Evolutionary conservation across 176 grass and related monocot genomes (phyloP), one percentile per base, ranked within the genome.

Genomic region (Tuctoria greenei): DNA sequence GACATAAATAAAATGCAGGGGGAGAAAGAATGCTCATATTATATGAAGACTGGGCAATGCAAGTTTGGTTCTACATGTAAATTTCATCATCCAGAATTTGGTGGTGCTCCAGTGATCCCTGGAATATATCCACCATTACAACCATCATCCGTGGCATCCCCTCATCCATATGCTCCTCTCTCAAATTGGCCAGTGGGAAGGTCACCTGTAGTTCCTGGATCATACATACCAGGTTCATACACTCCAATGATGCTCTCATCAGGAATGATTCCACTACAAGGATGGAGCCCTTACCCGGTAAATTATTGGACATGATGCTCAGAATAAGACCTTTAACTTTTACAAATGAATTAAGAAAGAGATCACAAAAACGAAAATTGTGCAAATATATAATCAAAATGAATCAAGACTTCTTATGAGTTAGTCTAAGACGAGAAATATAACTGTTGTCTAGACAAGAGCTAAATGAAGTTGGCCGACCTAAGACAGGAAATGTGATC

Each of bases 11-110:
- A 87, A 60, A 50, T 80, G 80, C 79, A 99, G 95, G 91, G 96
- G 35, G 96, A 99, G 89, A 99, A 95, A 88, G 96, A 95, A 64
- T 99, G 91, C 77, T 88, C 87, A 85, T 99, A 90, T 83, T 99
- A 99, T 68, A 83, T 95, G 84, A 99, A 95, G 88, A 99, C 96
- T 24, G 96, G 89, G 26, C 85, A 92, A 40, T 99, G 96, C 82
- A 99, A 95, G 78, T 99, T 92, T 80, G 83, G 85, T 74, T 77
- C 82, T 45, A 86, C 84, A 64, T 99, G 96, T 84, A 99, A 99
- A 91, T 99, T 90, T 63, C 88, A 97, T 87, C 91, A 90, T 77
- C 86, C 93, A 67, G 87, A 90, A 69, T 85, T 79, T 77, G 75
- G 46, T 67, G 81, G 73, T 86, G 66, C 83, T 78, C 85, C 69